Percentiles rank a stretch among this genome's conserved stretches.
These are phyloP conservation scores for Talaromyces wortmannii DNA, from an alignment of 495 filamentous ascomycete genomes.

Conservation along the genomic window DNA sequence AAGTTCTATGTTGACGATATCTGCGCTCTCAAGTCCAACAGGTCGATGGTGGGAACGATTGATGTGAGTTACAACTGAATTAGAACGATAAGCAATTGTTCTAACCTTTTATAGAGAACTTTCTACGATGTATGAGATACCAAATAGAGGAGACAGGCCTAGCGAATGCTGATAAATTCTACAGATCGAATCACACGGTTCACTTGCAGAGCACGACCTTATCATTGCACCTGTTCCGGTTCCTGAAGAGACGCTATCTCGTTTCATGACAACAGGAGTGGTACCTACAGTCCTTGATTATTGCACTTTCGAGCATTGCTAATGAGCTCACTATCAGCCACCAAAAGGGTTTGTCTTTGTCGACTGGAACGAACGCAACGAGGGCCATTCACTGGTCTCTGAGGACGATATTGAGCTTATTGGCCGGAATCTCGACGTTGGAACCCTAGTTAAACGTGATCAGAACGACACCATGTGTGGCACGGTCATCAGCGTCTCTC, in stretches of 20 bases:
- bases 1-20: slow-evolving; percentile 18
- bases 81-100: neutral
- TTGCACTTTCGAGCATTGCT: neutral
- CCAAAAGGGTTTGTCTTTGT: slow-evolving; percentile 32
- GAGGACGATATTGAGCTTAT: slow-evolving; percentile 35
- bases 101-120: slow-evolving; percentile 11
- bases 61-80: slow-evolving; percentile 11
- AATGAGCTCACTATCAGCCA: slow-evolving; percentile 12
- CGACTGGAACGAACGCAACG: slow-evolving; percentile 11
- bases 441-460: slow-evolving; percentile 37
- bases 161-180: slow-evolving; percentile 4
- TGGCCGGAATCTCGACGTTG: slow-evolving; percentile 30
- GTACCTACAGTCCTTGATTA: slow-evolving; percentile 10
- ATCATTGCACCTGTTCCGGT: slow-evolving; percentile 8
- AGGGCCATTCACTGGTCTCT: slow-evolving; percentile 26
- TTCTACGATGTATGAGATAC: slow-evolving; percentile 12
- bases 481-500: slow-evolving; percentile 26
- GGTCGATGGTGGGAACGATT: slow-evolving; percentile 17
- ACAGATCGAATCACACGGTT: slow-evolving; percentile 11
- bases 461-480: slow-evolving; percentile 30
- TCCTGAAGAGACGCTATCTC: slow-evolving; percentile 14
- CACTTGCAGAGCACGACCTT: slow-evolving; percentile 4
- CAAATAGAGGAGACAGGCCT: slow-evolving; percentile 4
- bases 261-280: slow-evolving; percentile 21
- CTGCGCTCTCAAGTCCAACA: slow-evolving; percentile 18